phyloP scores from a whole-genome alignment of 352 stramenopile species.

The Phytophthora cajani region DNA sequence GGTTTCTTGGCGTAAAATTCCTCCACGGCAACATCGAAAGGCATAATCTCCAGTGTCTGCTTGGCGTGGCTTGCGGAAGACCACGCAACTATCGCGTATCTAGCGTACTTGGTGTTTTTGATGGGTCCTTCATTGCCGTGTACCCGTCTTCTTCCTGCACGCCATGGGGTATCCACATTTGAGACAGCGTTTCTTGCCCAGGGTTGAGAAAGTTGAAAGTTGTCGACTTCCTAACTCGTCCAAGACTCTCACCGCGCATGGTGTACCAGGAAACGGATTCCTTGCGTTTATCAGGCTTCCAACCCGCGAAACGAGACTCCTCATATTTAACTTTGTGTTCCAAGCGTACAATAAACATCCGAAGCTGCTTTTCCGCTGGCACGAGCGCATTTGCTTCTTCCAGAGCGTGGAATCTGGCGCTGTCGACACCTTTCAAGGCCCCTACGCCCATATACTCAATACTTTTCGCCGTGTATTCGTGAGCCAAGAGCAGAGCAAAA shows the following conservation, averaged over 20 bases:
- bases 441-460: constrained; percentile 12
- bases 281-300: background rate
- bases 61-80: background rate
- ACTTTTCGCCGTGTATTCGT: constrained; percentile 26
- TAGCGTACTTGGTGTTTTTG: constrained; percentile 27
- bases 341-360: constrained; percentile 16
- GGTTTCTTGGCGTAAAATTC: constrained; percentile 1
- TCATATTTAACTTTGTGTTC: constrained; percentile 14
- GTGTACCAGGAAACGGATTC: background rate
- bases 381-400: constrained; percentile 10
- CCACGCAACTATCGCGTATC: constrained; percentile 26
- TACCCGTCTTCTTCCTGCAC: constrained; percentile 23
- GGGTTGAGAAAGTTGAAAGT: constrained; percentile 27
- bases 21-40: background rate
- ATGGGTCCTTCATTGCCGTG: constrained; percentile 10
- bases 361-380: background rate
- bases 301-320: background rate
- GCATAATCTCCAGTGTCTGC: constrained; percentile 5
- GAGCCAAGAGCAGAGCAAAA: constrained; percentile 21
- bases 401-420: constrained; percentile 13
- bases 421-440: constrained; percentile 22
- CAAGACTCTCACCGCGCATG: background rate
- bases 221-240: background rate
- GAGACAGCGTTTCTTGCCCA: constrained; percentile 10
- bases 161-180: constrained; percentile 19